phyloP scores from a whole-genome alignment of 306 rosid genomes.

The Rosa lucieae region DNA sequence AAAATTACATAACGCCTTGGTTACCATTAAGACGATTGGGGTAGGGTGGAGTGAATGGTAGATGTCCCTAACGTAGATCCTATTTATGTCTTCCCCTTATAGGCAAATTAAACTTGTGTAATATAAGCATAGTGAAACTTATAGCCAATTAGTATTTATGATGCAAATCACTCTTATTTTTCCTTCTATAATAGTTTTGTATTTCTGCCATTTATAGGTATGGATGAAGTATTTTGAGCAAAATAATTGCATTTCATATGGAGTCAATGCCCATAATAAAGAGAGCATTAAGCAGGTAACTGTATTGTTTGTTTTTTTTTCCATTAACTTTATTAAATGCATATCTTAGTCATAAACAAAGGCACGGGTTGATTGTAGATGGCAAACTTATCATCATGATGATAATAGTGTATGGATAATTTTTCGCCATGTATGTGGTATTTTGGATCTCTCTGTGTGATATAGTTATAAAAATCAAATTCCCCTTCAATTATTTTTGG shows the following conservation, averaged over 20 bases:
- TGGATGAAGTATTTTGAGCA: constrained; percentile 63
- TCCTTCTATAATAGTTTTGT: background rate
- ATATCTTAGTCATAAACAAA: constrained; percentile 1
- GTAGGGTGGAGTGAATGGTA: background rate
- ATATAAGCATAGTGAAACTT: background rate
- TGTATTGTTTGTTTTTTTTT: constrained; percentile 16
- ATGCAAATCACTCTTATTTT: background rate
- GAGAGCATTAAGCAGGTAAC: constrained; percentile 71
- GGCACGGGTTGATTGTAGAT: background rate
- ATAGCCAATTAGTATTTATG: background rate
- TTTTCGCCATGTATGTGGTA: background rate
- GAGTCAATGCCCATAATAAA: constrained; percentile 83
- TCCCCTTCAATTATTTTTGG: background rate
- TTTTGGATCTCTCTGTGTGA: no score
- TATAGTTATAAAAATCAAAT: background rate
- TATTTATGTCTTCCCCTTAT: background rate
- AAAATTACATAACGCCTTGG: background rate
- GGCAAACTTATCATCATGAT: background rate
- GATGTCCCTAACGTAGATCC: background rate
- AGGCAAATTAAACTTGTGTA: background rate
- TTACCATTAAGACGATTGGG: background rate
- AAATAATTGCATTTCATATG: constrained; percentile 51
- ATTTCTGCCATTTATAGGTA: constrained; percentile 39
- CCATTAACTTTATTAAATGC: background rate
- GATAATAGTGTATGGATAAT: background rate